phyloP scores from a whole-genome alignment of 176 grass and related monocot genomes.

The Alloteropsis semialata region DNA sequence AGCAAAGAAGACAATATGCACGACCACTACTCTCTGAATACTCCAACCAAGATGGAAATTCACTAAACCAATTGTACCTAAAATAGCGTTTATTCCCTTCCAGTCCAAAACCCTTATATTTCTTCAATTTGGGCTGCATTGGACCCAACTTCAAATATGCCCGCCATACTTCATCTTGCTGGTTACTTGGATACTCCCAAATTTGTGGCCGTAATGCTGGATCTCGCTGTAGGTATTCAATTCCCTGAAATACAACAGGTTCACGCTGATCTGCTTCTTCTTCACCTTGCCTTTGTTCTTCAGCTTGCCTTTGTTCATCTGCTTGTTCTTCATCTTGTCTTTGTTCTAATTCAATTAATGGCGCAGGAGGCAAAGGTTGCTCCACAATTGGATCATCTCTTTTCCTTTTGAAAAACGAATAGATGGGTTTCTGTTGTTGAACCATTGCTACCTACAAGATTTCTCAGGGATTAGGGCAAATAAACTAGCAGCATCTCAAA shows the following conservation, averaged over 20 bases:
- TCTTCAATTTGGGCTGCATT: background rate
- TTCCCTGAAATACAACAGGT: background rate
- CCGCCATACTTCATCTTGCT: background rate
- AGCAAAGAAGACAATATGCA: too few relatives aligned
- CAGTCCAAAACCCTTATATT: background rate
- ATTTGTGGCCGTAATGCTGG: background rate
- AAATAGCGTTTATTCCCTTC: background rate
- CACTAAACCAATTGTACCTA: background rate
- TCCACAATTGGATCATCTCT: background rate
- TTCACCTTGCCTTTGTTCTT: background rate
- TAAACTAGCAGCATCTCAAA: background rate
- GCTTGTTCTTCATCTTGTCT: too few relatives aligned
- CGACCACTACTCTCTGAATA: background rate
- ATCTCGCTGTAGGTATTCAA: background rate
- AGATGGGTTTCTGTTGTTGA: background rate
- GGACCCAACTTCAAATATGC: conserved; percentile 22
- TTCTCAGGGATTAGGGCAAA: background rate
- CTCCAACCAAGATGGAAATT: conserved; percentile 27
- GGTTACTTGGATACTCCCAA: conserved; percentile 3
- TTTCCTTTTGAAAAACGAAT: background rate
- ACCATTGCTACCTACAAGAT: background rate
- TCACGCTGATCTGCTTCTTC: background rate
- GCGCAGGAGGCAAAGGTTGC: background rate
- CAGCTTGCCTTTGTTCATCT: too few relatives aligned
- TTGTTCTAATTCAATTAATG: background rate